Conservation (phyloP, 805 yeast genomes). For the Suhomyces sp. region DNA sequence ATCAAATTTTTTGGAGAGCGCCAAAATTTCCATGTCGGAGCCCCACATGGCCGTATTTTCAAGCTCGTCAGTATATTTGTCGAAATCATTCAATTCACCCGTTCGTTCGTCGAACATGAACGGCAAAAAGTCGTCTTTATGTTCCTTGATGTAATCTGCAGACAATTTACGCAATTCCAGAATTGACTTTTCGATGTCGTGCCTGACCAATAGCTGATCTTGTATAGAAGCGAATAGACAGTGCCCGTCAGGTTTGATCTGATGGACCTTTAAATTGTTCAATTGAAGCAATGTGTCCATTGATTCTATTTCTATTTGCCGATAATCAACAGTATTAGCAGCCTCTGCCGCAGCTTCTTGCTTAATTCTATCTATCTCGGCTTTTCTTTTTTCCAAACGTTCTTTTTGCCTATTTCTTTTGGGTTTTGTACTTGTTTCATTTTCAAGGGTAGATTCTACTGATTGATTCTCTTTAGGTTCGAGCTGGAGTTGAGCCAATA, state of each 20-base stretch:
- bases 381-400: constrained; percentile 71
- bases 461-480: neutral
- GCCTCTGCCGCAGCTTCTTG: constrained; percentile 76
- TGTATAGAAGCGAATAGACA: constrained; percentile 84
- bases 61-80: constrained; percentile 64
- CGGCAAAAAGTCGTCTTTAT: constrained; percentile 74
- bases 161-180: constrained; percentile 61
- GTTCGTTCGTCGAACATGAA: constrained; percentile 80
- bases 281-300: constrained; percentile 52
- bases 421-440: neutral
- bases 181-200: constrained; percentile 33
- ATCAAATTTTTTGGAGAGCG: constrained; percentile 66
- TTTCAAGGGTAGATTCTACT: neutral
- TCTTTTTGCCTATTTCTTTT: constrained; percentile 84
- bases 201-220: constrained; percentile 69
- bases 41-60: constrained; percentile 93
- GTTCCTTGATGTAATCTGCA: constrained; percentile 58
- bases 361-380: constrained; percentile 57
- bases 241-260: constrained; percentile 89
- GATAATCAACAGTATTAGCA: constrained; percentile 56
- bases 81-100: constrained; percentile 59
- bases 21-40: constrained; percentile 87
- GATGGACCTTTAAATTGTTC: constrained; percentile 53
- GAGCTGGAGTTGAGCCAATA: constrained; percentile 53
- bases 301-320: constrained; percentile 68